phyloP scores from a whole-genome alignment of 495 filamentous ascomycete genomes.

The Rhizodiscina lignyota region DNA sequence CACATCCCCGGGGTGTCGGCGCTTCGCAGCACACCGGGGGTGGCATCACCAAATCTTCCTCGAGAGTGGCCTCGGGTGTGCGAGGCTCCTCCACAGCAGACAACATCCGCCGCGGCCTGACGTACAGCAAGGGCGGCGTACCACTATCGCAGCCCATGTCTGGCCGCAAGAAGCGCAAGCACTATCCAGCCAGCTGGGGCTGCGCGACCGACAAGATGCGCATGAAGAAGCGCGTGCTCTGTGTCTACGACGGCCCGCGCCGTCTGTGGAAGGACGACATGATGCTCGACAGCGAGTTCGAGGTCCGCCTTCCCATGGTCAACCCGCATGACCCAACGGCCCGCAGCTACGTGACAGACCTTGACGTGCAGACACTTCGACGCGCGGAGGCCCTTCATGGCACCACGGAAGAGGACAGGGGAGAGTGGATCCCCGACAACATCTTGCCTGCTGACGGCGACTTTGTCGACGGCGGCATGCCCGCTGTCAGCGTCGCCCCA shows the following conservation, averaged over 20 bases:
- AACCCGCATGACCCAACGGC: slow-evolving; percentile 46
- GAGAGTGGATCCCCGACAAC: slow-evolving; percentile 47
- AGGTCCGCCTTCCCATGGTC: slow-evolving; percentile 61
- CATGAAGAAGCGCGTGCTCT: slow-evolving; percentile 90
- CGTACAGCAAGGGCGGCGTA: slow-evolving; percentile 28
- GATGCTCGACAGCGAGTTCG: slow-evolving; percentile 92
- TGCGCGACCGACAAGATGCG: slow-evolving; percentile 81
- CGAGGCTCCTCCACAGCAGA: slow-evolving; percentile 10
- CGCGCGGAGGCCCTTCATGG: slow-evolving; percentile 65
- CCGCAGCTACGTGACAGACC: slow-evolving; percentile 70
- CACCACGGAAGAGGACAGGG: slow-evolving; percentile 70
- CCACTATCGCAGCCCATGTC: slow-evolving; percentile 34
- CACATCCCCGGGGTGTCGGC: slow-evolving; percentile 34
- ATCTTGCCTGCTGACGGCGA: too few relatives aligned
- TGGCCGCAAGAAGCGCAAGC: slow-evolving; percentile 70
- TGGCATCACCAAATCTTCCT: slow-evolving; percentile 30
- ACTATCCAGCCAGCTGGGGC: slow-evolving; percentile 87
- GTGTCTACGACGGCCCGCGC: slow-evolving; percentile 78
- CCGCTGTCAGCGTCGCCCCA: too few relatives aligned
- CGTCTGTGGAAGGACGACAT: slow-evolving; percentile 96
- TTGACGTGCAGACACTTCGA: slow-evolving; percentile 81
- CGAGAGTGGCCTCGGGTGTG: slow-evolving; percentile 23
- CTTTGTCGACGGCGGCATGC: too few relatives aligned
- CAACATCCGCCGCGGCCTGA: slow-evolving; percentile 25
- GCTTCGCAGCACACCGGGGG: slow-evolving; percentile 34